phyloP scores from a whole-genome alignment of 345 rosid species.

The Corymbia maculata region DNA sequence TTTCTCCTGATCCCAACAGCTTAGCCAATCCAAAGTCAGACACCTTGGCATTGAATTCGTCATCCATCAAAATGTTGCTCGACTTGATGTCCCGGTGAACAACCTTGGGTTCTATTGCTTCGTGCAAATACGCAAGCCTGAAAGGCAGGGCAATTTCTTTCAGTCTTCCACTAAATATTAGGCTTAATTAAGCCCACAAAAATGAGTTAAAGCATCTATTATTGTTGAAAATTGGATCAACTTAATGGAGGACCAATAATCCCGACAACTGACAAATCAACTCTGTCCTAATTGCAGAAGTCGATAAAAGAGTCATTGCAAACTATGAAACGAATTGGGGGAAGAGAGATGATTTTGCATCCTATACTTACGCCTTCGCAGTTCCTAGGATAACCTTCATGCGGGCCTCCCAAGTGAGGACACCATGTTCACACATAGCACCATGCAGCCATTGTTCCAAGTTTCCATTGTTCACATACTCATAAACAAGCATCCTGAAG shows the following conservation, averaged over 20 bases:
- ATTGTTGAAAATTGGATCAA: neutral
- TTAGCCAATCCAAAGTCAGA: slow-evolving; percentile 98
- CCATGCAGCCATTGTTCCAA: slow-evolving; percentile 86
- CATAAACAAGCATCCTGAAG: slow-evolving; percentile 75
- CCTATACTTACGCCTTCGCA: slow-evolving; percentile 57
- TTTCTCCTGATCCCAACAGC: slow-evolving; percentile 81
- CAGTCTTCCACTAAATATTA: neutral
- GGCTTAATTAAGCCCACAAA: neutral
- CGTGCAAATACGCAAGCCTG: slow-evolving; percentile 98
- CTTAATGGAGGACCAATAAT: neutral
- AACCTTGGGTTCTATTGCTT: slow-evolving; percentile 97
- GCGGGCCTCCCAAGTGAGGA: slow-evolving; percentile 79
- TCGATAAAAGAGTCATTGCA: neutral
- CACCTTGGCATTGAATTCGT: slow-evolving; percentile 76
- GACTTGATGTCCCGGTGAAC: slow-evolving; percentile 95
- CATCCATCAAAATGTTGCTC: slow-evolving; percentile 89
- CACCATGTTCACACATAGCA: slow-evolving; percentile 45
- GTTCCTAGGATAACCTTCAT: slow-evolving; percentile 73
- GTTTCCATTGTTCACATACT: slow-evolving; percentile 83
- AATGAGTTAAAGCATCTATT: neutral
- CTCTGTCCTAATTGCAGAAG: neutral
- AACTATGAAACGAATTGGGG: neutral
- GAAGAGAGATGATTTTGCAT: neutral
- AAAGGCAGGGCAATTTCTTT: neutral
- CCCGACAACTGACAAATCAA: neutral